Percentiles rank a stretch among this genome's conserved stretches.
These are phyloP conservation scores for Pichia thaimueangensis DNA, from an alignment of 805 yeast species.

Conservation along the genomic window DNA sequence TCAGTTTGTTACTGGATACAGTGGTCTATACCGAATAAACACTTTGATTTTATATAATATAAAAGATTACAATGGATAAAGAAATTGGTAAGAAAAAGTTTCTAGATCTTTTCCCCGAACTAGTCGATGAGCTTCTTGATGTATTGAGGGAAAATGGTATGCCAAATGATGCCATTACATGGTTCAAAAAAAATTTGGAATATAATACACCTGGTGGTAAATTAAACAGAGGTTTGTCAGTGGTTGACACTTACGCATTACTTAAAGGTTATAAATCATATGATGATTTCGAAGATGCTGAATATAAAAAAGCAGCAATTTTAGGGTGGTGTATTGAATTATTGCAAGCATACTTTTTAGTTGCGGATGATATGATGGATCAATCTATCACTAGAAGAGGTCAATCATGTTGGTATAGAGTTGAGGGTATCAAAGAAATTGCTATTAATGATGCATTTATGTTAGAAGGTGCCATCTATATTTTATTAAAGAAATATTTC, in stretches of 20 bases:
- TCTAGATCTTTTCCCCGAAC: constrained; percentile 60
- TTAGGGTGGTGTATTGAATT: constrained; percentile 95
- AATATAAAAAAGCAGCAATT: constrained; percentile 78
- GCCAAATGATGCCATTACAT: constrained; percentile 77
- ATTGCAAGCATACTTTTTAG: constrained; percentile 92
- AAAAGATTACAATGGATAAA: constrained; percentile 30
- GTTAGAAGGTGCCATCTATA: constrained; percentile 91
- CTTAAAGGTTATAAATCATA: constrained; percentile 55
- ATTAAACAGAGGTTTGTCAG: constrained; percentile 92
- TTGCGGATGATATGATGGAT: constrained; percentile 99
- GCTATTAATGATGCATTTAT: constrained; percentile 97
- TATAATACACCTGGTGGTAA: constrained; percentile 97
- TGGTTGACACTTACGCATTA: constrained; percentile 83
- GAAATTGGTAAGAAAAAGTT: constrained; percentile 47
- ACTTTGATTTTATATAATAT: too few relatives aligned
- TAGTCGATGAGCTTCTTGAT: constrained; percentile 69
- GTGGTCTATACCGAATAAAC: too few relatives aligned
- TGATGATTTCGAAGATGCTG: constrained; percentile 54
- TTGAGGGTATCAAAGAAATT: constrained; percentile 74
- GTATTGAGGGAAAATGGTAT: constrained; percentile 64
- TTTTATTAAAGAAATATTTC: constrained; percentile 85
- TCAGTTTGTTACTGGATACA: too few relatives aligned
- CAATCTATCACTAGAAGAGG: constrained; percentile 94
- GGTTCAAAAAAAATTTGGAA: constrained; percentile 69
- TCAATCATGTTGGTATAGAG: constrained; percentile 95